Evolutionary conservation across 176 grass and related monocot species (phyloP).

Genomic region (Lolium rigidum): DNA sequence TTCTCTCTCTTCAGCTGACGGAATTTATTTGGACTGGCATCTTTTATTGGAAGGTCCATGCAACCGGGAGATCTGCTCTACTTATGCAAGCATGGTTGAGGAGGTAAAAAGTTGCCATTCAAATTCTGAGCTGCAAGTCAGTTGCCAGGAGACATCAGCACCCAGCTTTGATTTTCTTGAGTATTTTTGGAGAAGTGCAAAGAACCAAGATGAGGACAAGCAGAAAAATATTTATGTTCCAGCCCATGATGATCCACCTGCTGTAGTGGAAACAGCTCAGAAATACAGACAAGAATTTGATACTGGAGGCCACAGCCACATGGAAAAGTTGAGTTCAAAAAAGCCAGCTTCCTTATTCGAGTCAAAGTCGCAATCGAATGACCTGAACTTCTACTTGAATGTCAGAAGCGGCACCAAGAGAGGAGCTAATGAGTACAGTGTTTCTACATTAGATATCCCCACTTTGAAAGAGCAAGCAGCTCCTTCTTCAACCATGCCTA

Average conservation of each 20-base stretch:
- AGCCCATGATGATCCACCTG: conserved; percentile 40
- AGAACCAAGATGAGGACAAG: conserved; percentile 45
- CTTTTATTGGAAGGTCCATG: conserved; percentile 69
- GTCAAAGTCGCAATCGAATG: conserved; percentile 57
- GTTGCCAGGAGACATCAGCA: conserved; percentile 41
- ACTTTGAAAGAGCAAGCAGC: conserved; percentile 50
- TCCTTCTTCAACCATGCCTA: conserved; percentile 32
- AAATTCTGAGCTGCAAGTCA: conserved; percentile 57
- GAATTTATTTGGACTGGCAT: conserved; percentile 98
- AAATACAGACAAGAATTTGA: conserved; percentile 43
- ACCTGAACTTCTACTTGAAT: conserved; percentile 80
- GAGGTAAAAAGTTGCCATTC: conserved; percentile 56
- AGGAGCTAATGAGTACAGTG: conserved; percentile 32
- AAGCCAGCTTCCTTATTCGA: conserved; percentile 60
- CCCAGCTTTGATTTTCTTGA: conserved; percentile 69
- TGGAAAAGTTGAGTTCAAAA: conserved; percentile 41
- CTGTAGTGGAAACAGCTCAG: conserved; percentile 41
- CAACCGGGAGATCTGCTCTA: conserved; percentile 71
- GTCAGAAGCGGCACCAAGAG: conserved; percentile 52
- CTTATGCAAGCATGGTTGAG: conserved; percentile 59
- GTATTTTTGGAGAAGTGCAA: conserved; percentile 52
- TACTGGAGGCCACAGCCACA: conserved; percentile 35
- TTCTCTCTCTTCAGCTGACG: conserved; percentile 70
- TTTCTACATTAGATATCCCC: conserved; percentile 32
- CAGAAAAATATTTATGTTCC: conserved; percentile 35